Base-by-base conservation (phyloP, 2,329 filamentous ascomycete species). In the Aspergillus texensis region DNA sequence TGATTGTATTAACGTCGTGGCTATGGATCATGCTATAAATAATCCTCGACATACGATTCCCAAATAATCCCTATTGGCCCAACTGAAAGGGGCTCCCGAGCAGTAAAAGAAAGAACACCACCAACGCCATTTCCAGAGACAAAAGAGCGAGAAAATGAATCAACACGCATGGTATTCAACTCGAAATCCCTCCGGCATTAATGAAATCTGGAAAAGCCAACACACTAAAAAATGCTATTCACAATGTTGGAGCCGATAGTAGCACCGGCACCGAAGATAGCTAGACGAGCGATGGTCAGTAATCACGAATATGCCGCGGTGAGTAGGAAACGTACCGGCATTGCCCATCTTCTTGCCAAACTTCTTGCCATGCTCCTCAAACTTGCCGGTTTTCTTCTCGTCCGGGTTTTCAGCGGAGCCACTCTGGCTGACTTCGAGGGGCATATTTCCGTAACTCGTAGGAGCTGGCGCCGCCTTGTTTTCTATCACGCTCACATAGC, bases 281-380 rank as follows among this genome's bases (percentile, higher is more conserved):
- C 93, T 52, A 86, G 85, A 71, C 32, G 57, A 8, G 58, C 26
- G 53, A 16, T 30, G 39, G 62, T 76, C 65, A 76, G 72, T 59
- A 60, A 32, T n/a, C 19, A 50, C n/a, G 30, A 6, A 50, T 16
- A 28, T n/a, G 10, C 10, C n/a, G 10, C 12, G 32, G n/a, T 3
- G 3, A 36, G 0, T 41, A 41, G 26, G 50, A 45, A 65, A 78
- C 78, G 61, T 79, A 79, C 81, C 80, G 61, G 88, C 88, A 76
- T 90, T 89, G 39, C 94, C 94, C 74, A 94, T 78, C 84, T 97
- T 98, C 87, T 96, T 96, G 69, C 94, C 94, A 79, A 97, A 91
- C 82, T 97, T 97, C 88, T 97, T 97, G 61, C 92, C 93, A 61
- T 89, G 86, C 78, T 92, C 85, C 67, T 88, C 85, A 19, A 89